Evolutionary conservation across 768 basidiomycete species (phyloP), one percentile per base, ranked within the genome.

Genomic region (Lentinula sp.): DNA sequence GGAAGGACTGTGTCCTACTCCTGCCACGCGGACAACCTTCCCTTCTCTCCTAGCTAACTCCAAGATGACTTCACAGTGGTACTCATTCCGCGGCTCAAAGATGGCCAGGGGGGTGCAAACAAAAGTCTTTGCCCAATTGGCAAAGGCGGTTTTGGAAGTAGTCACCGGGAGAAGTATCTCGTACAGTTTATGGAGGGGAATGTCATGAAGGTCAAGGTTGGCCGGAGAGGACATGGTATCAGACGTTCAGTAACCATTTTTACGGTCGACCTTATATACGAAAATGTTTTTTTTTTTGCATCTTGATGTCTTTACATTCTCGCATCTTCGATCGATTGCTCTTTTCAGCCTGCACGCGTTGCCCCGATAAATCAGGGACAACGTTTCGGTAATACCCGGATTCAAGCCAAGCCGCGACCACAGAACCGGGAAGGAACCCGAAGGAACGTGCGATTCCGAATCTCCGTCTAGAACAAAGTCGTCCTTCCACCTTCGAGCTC

Each of bases 1-100:
- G 69, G 88, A 91, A 23, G 96, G 96, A 61, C 89, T 91, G 75
- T 98, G 95, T 2, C 95, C 96, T 15, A 93, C 86, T 11, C 94
- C 97, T 11, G 87, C 89, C 0, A 91, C 89, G 59, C 94, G 85
- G 37, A 98, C 78, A 21, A 81, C 78, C 69, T 82, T 85, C 15
- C 81, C 75, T 69, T 94, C 85, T 46, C 89, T 77, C 16, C 86
- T 78, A 0, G 95, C 94, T 28, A 94, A 84, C 68, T 92, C 91
- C 31, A 98, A 78, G 50, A 95, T 79, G 65, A 85, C 80, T 49
- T 80, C 78, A 68, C 93, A 90, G 37, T 98, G 81, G 62, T 80
- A 71, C 46, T 84, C 83, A 23, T 77, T 81, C 64, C 82, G 79
- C 4, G 96, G 97, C 65, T 84, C 84, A 69, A 95, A 96, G 40